phyloP scores from a whole-genome alignment of 2,329 filamentous ascomycete species.

The Colletotrichum siamense region DNA sequence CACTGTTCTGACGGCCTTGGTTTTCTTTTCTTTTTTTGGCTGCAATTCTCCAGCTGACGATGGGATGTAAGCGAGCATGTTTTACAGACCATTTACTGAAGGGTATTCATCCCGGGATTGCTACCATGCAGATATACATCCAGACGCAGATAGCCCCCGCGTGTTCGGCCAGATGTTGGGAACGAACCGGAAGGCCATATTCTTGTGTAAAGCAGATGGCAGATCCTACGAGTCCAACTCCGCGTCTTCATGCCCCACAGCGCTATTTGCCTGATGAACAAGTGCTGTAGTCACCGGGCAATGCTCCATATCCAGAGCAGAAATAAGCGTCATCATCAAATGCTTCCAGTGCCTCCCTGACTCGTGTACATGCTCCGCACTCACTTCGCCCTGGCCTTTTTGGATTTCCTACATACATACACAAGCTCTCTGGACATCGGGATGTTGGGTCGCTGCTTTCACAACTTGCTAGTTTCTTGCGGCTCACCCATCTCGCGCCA shows the following conservation, averaged over 20 bases:
- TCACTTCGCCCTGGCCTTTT: slow-evolving; percentile 35
- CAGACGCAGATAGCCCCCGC: background rate
- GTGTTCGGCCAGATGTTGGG: background rate
- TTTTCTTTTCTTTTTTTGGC: background rate
- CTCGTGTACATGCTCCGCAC: slow-evolving; percentile 34
- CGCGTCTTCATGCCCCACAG: background rate
- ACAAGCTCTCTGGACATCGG: slow-evolving; percentile 37
- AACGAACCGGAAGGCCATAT: background rate
- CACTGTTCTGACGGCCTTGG: background rate
- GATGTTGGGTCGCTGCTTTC: slow-evolving; percentile 33
- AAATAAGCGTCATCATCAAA: slow-evolving; percentile 26
- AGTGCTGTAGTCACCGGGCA: background rate
- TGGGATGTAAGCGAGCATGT: background rate
- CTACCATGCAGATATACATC: background rate
- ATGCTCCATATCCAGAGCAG: background rate
- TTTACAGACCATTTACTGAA: background rate
- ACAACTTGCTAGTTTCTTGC: slow-evolving; percentile 42
- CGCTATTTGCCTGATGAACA: background rate
- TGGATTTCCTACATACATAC: slow-evolving; percentile 41
- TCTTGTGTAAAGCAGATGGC: background rate
- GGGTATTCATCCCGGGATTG: background rate
- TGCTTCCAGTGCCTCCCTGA: slow-evolving; percentile 32
- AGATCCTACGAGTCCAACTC: background rate
- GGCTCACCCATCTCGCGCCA: slow-evolving; percentile 34
- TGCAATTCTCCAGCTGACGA: background rate